Evolutionary conservation across 192 early-diverging fungal genomes (phyloP).

Genomic region (Entomortierella lignicola): DNA sequence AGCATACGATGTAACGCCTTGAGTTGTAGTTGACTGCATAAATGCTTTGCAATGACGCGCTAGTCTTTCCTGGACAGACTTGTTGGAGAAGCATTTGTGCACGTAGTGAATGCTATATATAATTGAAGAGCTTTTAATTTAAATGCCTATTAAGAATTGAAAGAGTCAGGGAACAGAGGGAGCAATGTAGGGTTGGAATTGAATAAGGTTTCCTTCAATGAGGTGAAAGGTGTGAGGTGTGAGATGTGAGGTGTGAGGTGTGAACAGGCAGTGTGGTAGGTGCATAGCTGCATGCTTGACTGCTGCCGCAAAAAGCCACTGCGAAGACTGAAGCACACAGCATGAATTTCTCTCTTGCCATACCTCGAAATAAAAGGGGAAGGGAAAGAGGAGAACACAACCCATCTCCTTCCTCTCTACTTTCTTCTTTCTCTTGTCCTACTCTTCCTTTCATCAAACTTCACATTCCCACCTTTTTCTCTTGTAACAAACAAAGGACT

Average conservation of each 20-base stretch:
- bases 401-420: not conserved
- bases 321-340: too few relatives aligned
- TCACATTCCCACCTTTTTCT: not conserved
- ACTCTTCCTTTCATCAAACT: not conserved
- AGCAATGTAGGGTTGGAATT: too few relatives aligned
- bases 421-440: not conserved
- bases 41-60: slow-evolving; percentile 58
- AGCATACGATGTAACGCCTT: slow-evolving; percentile 61
- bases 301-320: not conserved
- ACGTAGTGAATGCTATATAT: not conserved
- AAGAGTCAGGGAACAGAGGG: too few relatives aligned
- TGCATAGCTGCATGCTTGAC: too few relatives aligned
- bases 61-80: slow-evolving; percentile 66
- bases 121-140: too few relatives aligned
- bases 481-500: not conserved
- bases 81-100: slow-evolving; percentile 65
- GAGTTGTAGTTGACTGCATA: slow-evolving; percentile 53
- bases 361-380: not conserved
- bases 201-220: too few relatives aligned
- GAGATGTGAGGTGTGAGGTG: too few relatives aligned
- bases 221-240: too few relatives aligned
- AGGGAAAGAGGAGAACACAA: not conserved
- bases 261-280: too few relatives aligned
- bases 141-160: too few relatives aligned
- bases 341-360: not conserved